phyloP scores from a whole-genome alignment of 1,284 basidiomycete species.

The Neotropicomus parvogracilis region DNA sequence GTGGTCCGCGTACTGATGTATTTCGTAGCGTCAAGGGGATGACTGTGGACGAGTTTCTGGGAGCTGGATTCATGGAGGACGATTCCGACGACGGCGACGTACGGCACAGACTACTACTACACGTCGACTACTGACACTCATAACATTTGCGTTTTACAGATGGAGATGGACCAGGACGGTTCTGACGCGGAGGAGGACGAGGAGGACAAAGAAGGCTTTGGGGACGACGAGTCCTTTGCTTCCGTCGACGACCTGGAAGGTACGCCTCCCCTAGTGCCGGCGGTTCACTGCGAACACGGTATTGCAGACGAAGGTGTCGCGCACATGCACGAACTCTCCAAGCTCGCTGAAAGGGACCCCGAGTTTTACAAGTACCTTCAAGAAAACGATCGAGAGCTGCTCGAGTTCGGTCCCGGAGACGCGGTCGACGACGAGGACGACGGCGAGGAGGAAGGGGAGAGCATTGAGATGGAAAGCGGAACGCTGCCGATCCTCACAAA shows the following conservation, averaged over 20 bases:
- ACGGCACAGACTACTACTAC: constrained; percentile 4
- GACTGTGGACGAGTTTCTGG: constrained; percentile 81
- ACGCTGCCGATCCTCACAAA: constrained; percentile 69
- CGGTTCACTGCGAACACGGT: constrained; percentile 7
- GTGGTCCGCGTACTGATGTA: constrained; percentile 7
- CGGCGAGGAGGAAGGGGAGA: constrained; percentile 41
- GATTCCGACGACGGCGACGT: constrained; percentile 44
- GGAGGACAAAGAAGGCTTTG: constrained; percentile 47
- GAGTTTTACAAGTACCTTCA: constrained; percentile 98
- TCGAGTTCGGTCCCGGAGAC: constrained; percentile 65
- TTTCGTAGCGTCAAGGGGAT: constrained; percentile 48
- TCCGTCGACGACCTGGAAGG: constrained; percentile 76
- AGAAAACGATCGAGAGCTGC: constrained; percentile 89
- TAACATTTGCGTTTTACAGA: constrained; percentile 14
- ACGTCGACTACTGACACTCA: constrained; percentile 3
- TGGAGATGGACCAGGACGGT: constrained; percentile 45
- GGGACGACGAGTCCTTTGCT: constrained; percentile 70
- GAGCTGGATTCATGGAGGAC: constrained; percentile 69
- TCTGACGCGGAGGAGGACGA: constrained; percentile 37
- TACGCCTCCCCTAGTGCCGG: constrained; percentile 25
- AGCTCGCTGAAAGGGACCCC: constrained; percentile 92
- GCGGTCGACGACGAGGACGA: constrained; percentile 44
- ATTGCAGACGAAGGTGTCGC: constrained; percentile 60
- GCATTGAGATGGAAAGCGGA: constrained; percentile 42
- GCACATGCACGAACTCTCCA: constrained; percentile 82